Base-by-base conservation (phyloP, 371 early-diverging fungal species). In the Mucor velutinosus region DNA sequence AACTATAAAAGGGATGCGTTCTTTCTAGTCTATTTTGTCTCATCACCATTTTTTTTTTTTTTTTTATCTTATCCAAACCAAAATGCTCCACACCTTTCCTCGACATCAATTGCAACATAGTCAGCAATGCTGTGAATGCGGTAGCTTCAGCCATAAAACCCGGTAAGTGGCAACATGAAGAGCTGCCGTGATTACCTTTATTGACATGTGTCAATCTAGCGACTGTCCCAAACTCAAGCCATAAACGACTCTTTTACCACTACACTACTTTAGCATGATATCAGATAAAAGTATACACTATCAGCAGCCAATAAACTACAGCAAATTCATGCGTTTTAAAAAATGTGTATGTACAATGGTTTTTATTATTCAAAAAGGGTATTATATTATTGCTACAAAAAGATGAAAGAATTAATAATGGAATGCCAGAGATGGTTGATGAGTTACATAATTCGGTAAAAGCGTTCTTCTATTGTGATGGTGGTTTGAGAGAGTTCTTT, bases 361-460 rank as follows among this genome's bases (percentile, higher is more conserved):
- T 27, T 45, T 61, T 61, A 39, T 60, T 60, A 25, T 58, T 37
- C 33, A 58, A 23, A 41, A 35, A 12, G 58, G 58, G 47, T 47
- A 47, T 47, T 47, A 47, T 21, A 14, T 7, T 51, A 51, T 51
- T 51, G 23, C 33, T 57, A 57, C 33, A 57, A 19, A 57, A 19
- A 32, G 15, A 57, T 57, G n/a, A 33, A 33, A 55, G 33, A 23
- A 4, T 59, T 59, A 59, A 37, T 59, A 59, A 59, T 59, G 59
- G 14, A 37, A 37, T 23, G 35, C 39, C 7, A 59, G 15, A 33
- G 59, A 32, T 32, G 33, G 53, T 25, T 23, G 39, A 39, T 30
- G 33, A 3, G 64, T 41, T 4, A 64, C 58, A 53, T 63, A 69
- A 60, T 69, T 39, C 10, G 69, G 64, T 60, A 64, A 53, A 53